A percentile compares a stretch with the other conserved stretches of the same genome.
These are phyloP conservation scores for Plasmodiophora brassicae DNA, from an alignment of 208 protist species.

Conservation along the genomic window DNA sequence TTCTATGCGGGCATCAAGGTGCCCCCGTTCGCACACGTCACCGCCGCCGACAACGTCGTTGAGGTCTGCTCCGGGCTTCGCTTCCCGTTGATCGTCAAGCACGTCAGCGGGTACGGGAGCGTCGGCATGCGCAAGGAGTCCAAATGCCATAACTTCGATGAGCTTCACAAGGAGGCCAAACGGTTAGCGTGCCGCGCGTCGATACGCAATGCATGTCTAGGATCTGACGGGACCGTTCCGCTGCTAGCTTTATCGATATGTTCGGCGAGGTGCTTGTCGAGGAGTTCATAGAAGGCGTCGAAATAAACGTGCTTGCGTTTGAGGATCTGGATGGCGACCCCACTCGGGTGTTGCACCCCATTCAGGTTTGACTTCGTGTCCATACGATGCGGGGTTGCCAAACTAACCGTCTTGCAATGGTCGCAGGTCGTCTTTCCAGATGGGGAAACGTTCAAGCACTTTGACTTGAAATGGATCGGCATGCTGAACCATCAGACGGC, in stretches of 20 bases:
- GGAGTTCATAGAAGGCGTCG: slow-evolving; percentile 23
- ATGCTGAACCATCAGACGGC: neutral
- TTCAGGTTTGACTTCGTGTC: neutral
- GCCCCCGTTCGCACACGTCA: neutral
- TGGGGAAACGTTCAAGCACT: slow-evolving; percentile 16
- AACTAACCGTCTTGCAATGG: neutral
- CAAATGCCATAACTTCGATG: neutral
- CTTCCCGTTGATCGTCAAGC: slow-evolving; percentile 16
- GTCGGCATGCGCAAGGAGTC: slow-evolving; percentile 2
- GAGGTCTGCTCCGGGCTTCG: neutral
- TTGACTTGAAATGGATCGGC: neutral
- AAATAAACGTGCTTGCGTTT: slow-evolving; percentile 14
- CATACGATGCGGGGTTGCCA: too few species aligned
- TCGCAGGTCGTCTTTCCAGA: neutral
- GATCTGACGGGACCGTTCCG: too few species aligned
- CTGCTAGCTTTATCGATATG: neutral
- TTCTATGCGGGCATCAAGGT: slow-evolving; percentile 21
- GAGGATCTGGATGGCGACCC: slow-evolving; percentile 6
- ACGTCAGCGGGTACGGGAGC: slow-evolving; percentile 17
- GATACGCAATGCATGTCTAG: neutral
- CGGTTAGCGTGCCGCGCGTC: neutral
- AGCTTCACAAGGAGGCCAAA: neutral
- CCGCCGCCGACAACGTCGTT: neutral
- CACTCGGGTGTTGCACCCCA: neutral
- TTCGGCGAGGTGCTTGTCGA: slow-evolving; percentile 7